A percentile compares a stretch with the other conserved stretches of the same genome.
These are phyloP conservation scores for Monosporascus sp. DNA, from an alignment of 2,329 filamentous ascomycete genomes.

Conservation along the genomic window DNA sequence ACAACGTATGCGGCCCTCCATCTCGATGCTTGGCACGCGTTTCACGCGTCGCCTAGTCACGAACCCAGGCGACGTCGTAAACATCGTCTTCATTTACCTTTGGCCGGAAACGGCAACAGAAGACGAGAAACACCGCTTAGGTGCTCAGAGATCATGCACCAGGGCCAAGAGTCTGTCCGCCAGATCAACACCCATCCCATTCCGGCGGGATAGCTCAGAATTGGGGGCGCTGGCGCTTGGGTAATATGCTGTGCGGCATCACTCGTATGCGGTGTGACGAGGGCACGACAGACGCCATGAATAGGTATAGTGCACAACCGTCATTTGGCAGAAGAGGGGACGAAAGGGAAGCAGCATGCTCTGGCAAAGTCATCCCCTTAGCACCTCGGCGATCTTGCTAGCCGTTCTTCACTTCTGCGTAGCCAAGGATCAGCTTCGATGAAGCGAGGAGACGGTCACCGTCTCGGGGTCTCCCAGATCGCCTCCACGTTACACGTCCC, in stretches of 20 bases:
- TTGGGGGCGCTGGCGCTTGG: constrained; percentile 22
- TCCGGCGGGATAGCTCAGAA: constrained; percentile 8
- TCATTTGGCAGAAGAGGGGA: constrained; percentile 8
- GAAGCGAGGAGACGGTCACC: not conserved
- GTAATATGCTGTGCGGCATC: constrained; percentile 20
- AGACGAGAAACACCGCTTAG: constrained; percentile 26
- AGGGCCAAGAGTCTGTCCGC: constrained; percentile 18
- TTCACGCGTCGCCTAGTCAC: not conserved
- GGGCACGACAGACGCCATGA: constrained; percentile 18
- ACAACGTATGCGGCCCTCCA: not conserved
- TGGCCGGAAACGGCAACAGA: constrained; percentile 27
- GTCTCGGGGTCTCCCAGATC: not conserved
- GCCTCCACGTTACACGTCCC: not conserved
- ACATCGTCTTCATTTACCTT: constrained; percentile 13
- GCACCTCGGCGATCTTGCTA: not conserved
- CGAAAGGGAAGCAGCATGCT: constrained; percentile 9
- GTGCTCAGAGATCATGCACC: constrained; percentile 29
- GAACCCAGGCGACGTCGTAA: constrained; percentile 12
- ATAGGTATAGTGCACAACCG: constrained; percentile 12
- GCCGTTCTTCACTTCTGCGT: not conserved
- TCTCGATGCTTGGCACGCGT: not conserved
- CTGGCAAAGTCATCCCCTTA: not conserved
- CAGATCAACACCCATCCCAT: constrained; percentile 26
- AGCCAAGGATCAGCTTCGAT: not conserved
- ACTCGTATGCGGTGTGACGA: constrained; percentile 21